Percentiles rank a stretch among this genome's conserved stretches.
Evolutionary conservation across 2,329 filamentous ascomycete species (phyloP).

Genomic region (Aspergillus caelatus): DNA sequence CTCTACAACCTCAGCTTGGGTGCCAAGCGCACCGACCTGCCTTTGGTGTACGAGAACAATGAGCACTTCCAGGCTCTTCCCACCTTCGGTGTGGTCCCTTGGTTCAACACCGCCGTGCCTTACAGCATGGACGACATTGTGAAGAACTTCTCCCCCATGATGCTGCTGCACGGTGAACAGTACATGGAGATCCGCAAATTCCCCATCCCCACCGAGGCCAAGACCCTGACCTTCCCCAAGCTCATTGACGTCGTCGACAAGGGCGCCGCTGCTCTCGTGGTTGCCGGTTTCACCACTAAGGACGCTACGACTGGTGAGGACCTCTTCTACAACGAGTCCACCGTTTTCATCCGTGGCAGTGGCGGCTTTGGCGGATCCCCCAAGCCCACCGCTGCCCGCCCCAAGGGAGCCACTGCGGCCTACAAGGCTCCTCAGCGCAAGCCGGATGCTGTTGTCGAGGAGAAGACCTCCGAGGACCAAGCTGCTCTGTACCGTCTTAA

Average conservation of each 20-base stretch:
- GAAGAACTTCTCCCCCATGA: constrained; percentile 97
- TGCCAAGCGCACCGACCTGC: constrained; percentile 84
- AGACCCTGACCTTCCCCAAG: constrained; percentile 73
- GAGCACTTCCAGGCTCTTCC: constrained; percentile 93
- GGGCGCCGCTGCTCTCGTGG: constrained; percentile 82
- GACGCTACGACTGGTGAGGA: constrained; percentile 84
- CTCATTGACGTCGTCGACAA: constrained; percentile 97
- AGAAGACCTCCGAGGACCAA: constrained; percentile 85
- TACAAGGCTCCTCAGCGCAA: constrained; percentile 77
- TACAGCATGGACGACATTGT: constrained; percentile 82
- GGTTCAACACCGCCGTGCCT: constrained; percentile 79
- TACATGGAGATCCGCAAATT: constrained; percentile 93
- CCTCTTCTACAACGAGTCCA: constrained; percentile 94
- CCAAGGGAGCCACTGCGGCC: constrained; percentile 76
- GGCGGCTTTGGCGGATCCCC: constrained; percentile 86
- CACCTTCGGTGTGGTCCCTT: constrained; percentile 95
- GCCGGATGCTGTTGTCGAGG: constrained; percentile 82
- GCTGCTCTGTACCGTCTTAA: constrained; percentile 90
- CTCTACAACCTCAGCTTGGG: constrained; percentile 96
- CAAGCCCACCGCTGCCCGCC: constrained; percentile 67
- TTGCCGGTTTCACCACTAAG: constrained; percentile 78
- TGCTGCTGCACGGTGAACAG: constrained; percentile 98
- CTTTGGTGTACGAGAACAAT: constrained; percentile 84
- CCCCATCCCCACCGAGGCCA: constrained; percentile 83
- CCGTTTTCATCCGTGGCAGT: constrained; percentile 87